A percentile compares a stretch with the other conserved stretches of the same genome.
Evolutionary conservation across 495 filamentous ascomycete species (phyloP).

Genomic region (Podospora anserina): DNA sequence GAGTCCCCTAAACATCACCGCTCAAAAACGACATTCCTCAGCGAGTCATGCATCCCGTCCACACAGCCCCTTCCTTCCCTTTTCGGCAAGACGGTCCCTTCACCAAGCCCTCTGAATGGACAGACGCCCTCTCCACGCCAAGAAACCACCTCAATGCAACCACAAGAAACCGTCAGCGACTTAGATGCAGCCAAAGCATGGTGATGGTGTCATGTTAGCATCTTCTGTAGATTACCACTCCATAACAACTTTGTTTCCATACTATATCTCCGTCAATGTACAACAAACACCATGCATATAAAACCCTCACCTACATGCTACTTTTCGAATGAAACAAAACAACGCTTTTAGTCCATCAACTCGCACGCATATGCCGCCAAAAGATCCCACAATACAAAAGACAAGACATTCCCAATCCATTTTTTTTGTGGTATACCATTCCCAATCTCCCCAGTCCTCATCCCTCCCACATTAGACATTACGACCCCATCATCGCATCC

Average conservation of each 20-base stretch:
- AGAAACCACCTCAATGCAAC: not conserved
- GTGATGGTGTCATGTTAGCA: not conserved
- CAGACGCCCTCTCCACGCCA: not conserved
- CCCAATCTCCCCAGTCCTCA: not conserved
- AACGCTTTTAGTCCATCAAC: not conserved
- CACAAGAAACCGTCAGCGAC: too few relatives aligned
- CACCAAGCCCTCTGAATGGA: not conserved
- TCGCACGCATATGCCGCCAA: not conserved
- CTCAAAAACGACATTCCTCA: not conserved
- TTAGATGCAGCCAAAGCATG: not conserved
- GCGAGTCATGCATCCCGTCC: not conserved
- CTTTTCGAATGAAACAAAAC: not conserved
- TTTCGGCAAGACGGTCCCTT: not conserved
- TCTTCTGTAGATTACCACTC: not conserved
- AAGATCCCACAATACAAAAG: not conserved
- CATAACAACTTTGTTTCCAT: not conserved
- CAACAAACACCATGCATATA: not conserved
- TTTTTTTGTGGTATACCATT: not conserved
- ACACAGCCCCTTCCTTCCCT: not conserved
- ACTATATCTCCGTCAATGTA: not conserved
- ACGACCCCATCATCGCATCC: constrained; percentile 11
- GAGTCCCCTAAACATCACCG: not conserved
- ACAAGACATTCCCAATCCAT: not conserved
- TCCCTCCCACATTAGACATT: not conserved
- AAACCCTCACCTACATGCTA: too few relatives aligned